Base-by-base conservation (phyloP, 2,329 filamentous ascomycete species). In the Phaeomoniella chlamydospora region DNA sequence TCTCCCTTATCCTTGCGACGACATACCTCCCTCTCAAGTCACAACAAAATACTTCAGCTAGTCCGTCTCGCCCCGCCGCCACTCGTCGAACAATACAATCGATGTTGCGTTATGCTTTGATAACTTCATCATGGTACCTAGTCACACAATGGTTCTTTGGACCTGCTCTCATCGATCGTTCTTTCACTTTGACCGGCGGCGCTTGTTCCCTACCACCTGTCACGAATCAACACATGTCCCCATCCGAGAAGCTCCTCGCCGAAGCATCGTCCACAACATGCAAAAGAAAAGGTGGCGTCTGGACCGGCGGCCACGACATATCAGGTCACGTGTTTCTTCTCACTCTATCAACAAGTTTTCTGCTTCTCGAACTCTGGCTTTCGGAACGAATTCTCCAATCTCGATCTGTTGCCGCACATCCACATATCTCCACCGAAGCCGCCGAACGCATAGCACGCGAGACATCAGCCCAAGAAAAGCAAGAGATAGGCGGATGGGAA, bases 91-190 rank as follows among this genome's bases (percentile, higher is more conserved):
- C 38, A 66, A 26, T 71, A 9, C 70, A 75, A 39, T 84, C 81
- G 0, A 50, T 64, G 2, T 34, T 78, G 15, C 71, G 90, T 33
- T 98, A 85, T 67, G 63, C 45, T 0, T 59, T 79, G 5, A 72
- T 85, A 0, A 96, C 90, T 5, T 49, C 60, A 1, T 79, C 77
- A 58, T 98, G 90, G 90, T 66, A 85, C 30, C 61, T 85, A 29
- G 77, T 90, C 13, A 98, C 90, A 44, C 90, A 96, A 64, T 96
- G 90, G 90, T 96, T 77, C 57, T 94, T 98, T 50, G 90, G 90
- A 0, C 77, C 90, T 2, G 70, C 86, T 14, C 65, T 98, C 34
- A 88, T 96, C 48, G 90, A 98, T 55, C 78, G 87, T 38, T 75
- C 80, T 3, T 98, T 96, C 55, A 67, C 75, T n/a, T 72, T 84